Evolutionary conservation across 495 filamentous ascomycete genomes (phyloP).

Genomic region (Aspergillus sclerotiicarbonarius): DNA sequence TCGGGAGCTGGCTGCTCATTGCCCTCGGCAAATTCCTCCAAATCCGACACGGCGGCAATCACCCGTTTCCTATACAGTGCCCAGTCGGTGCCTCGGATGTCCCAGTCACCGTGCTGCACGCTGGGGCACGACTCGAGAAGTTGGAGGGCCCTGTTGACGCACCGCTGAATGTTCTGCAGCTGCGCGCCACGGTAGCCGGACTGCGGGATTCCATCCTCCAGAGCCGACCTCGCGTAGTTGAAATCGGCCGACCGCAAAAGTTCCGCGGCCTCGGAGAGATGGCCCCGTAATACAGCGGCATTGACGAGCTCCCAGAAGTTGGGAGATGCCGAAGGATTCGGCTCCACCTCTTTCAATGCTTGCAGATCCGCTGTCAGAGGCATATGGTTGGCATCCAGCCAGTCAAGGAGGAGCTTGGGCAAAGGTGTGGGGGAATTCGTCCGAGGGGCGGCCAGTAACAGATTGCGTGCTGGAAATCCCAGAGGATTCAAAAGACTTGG

Average conservation of each 20-base stretch:
- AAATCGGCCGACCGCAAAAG: slow-evolving; percentile 72
- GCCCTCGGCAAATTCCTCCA: slow-evolving; percentile 74
- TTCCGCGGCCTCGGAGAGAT: slow-evolving; percentile 57
- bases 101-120: slow-evolving; percentile 63
- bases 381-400: slow-evolving; percentile 70
- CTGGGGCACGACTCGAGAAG: slow-evolving; percentile 71
- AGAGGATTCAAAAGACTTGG: slow-evolving; percentile 24
- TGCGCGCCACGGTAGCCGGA: slow-evolving; percentile 67
- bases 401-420: slow-evolving; percentile 73
- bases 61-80: slow-evolving; percentile 69
- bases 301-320: slow-evolving; percentile 80
- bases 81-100: slow-evolving; percentile 75
- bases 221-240: slow-evolving; percentile 60
- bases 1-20: slow-evolving; percentile 44
- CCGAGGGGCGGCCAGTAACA: slow-evolving; percentile 33
- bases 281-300: slow-evolving; percentile 65
- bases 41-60: slow-evolving; percentile 59
- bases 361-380: slow-evolving; percentile 58
- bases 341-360: slow-evolving; percentile 57
- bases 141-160: slow-evolving; percentile 60
- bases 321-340: slow-evolving; percentile 67
- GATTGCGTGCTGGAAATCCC: slow-evolving; percentile 24
- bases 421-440: slow-evolving; percentile 50
- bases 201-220: slow-evolving; percentile 56
- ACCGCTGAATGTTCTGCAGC: slow-evolving; percentile 68